A percentile compares a stretch with the other conserved stretches of the same genome.
Evolutionary conservation across 2,329 filamentous ascomycete species (phyloP).

Genomic region (Rutstroemia sp.): DNA sequence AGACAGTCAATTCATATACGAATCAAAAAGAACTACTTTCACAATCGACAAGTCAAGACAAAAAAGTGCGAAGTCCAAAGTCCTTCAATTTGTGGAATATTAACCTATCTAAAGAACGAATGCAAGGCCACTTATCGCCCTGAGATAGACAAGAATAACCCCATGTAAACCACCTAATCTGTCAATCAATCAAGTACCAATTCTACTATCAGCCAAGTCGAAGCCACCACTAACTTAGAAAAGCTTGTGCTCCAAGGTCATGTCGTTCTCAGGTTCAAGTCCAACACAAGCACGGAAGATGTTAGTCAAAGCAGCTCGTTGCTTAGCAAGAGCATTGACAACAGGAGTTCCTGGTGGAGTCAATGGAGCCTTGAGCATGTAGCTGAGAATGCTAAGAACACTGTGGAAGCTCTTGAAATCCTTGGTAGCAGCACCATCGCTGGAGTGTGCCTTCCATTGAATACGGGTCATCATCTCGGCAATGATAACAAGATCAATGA

Average conservation of each 20-base stretch:
- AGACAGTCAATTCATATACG: not conserved
- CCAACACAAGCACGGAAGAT: conserved; percentile 98
- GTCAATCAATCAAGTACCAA: not conserved
- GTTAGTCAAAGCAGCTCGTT: conserved; percentile 89
- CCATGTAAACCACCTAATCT: conserved; percentile 2
- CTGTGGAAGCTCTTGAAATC: conserved; percentile 94
- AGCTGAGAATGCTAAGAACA: conserved; percentile 93
- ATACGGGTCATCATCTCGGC: conserved; percentile 99
- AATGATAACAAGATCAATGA: conserved; percentile 90
- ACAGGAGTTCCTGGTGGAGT: conserved; percentile 93
- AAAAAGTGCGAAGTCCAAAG: not conserved
- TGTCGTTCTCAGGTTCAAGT: conserved; percentile 94
- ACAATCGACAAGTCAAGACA: not conserved
- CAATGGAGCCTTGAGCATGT: conserved; percentile 96
- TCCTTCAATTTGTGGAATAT: not conserved
- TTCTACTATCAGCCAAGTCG: not conserved
- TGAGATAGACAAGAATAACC: conserved; percentile 16
- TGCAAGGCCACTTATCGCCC: conserved; percentile 27
- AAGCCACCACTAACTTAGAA: conserved; percentile 45
- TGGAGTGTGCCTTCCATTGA: conserved; percentile 67
- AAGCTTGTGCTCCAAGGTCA: conserved; percentile 98
- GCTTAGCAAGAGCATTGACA: conserved; percentile 91
- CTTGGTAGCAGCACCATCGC: conserved; percentile 43
- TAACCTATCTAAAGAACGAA: conserved; percentile 26
- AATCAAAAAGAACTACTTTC: not conserved